Percentiles rank a stretch among this genome's conserved stretches.
These are phyloP conservation scores for Pseudovirgaria hyperparasitica DNA, from an alignment of 2,329 filamentous ascomycete genomes.

Conservation along the genomic window DNA sequence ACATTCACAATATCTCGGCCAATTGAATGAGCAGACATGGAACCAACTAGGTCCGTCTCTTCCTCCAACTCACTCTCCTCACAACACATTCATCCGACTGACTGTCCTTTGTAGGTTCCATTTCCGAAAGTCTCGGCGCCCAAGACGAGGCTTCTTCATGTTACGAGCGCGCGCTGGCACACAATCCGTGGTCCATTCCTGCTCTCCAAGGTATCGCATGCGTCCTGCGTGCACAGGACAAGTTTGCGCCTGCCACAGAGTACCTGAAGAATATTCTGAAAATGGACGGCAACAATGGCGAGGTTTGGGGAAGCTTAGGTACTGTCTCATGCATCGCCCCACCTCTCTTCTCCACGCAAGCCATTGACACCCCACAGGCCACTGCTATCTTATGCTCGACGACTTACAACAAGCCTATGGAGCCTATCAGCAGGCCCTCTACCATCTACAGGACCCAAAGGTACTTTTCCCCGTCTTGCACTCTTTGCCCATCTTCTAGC, in stretches of 20 bases:
- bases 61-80: constrained; percentile 3
- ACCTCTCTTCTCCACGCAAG: not conserved
- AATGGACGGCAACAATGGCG: constrained; percentile 77
- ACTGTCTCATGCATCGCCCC: constrained; percentile 18
- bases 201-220: constrained; percentile 92
- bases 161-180: constrained; percentile 79
- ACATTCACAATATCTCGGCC: constrained; percentile 60
- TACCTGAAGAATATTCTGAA: constrained; percentile 86
- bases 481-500: not conserved
- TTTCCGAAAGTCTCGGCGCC: constrained; percentile 79
- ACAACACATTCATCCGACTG: constrained; percentile 10
- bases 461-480: constrained; percentile 31
- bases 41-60: constrained; percentile 70
- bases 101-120: constrained; percentile 47
- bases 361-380: constrained; percentile 42
- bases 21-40: constrained; percentile 82
- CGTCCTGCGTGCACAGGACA: constrained; percentile 81
- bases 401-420: constrained; percentile 93
- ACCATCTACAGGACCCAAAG: constrained; percentile 88
- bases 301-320: constrained; percentile 95
- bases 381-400: constrained; percentile 98
- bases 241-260: constrained; percentile 87
- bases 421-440: constrained; percentile 88
- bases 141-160: constrained; percentile 79
- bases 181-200: constrained; percentile 76